These are phyloP conservation scores for Exophiala lecanii-corni DNA, from an alignment of 2,329 filamentous ascomycete species.

Conservation along the genomic window DNA sequence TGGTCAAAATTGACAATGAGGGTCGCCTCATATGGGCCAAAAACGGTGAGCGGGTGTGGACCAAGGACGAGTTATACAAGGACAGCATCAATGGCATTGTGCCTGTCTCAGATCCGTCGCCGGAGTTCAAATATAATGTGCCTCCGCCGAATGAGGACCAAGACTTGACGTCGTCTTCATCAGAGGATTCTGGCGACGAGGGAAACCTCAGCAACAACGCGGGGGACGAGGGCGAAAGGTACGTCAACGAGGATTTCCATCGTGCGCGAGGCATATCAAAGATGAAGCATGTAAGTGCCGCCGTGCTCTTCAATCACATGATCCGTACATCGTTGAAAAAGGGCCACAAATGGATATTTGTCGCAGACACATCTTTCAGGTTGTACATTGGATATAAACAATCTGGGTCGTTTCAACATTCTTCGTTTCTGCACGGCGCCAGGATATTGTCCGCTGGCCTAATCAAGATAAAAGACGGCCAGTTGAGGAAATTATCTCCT, in stretches of 20 bases:
- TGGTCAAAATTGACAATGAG: slow-evolving; percentile 68
- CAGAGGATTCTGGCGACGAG: slow-evolving; percentile 23
- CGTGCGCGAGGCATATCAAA: slow-evolving; percentile 58
- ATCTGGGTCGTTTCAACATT: slow-evolving; percentile 84
- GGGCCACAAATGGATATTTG: slow-evolving; percentile 92
- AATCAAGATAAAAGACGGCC: slow-evolving; percentile 78
- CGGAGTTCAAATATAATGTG: slow-evolving; percentile 44
- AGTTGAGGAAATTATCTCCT: slow-evolving; percentile 67
- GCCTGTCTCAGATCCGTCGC: slow-evolving; percentile 55
- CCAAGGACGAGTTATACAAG: slow-evolving; percentile 56
- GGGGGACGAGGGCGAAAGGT: slow-evolving; percentile 55
- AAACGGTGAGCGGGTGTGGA: slow-evolving; percentile 72
- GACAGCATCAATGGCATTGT: slow-evolving; percentile 66
- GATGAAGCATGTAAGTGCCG: slow-evolving; percentile 63
- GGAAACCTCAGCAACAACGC: slow-evolving; percentile 15
- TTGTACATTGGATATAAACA: slow-evolving; percentile 89
- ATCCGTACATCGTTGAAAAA: slow-evolving; percentile 68
- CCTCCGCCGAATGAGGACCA: slow-evolving; percentile 17
- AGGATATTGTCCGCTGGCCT: slow-evolving; percentile 78
- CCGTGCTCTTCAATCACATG: slow-evolving; percentile 72
- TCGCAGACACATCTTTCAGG: slow-evolving; percentile 70
- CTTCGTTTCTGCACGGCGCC: slow-evolving; percentile 77
- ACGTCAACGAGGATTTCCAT: slow-evolving; percentile 60
- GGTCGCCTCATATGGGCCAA: slow-evolving; percentile 84
- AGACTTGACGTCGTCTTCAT: slow-evolving; percentile 19